Conservation (phyloP, 2,329 filamentous ascomycete genomes). For the Aplosporella prunicola region DNA sequence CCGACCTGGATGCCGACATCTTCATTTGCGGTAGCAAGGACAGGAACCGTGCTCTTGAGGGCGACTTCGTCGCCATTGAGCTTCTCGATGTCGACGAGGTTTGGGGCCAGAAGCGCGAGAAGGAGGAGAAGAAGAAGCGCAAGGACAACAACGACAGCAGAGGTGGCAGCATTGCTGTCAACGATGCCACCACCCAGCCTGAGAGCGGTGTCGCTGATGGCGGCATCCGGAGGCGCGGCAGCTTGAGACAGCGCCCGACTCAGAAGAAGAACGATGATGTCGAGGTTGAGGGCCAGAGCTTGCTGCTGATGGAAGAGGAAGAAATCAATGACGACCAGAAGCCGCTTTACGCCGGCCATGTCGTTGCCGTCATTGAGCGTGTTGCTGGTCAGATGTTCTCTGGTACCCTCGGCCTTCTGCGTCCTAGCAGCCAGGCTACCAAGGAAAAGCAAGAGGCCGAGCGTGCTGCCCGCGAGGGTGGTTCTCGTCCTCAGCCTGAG, state of each 20-base stretch:
- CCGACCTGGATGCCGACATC: conserved; percentile 93
- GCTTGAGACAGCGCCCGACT: conserved; percentile 88
- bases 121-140: conserved; percentile 99
- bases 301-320: conserved; percentile 93
- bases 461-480: conserved; percentile 79
- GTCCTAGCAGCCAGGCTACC: conserved; percentile 94
- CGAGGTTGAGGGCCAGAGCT: conserved; percentile 93
- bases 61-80: conserved; percentile 90
- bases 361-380: conserved; percentile 94
- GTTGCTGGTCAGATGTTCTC: conserved; percentile 99
- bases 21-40: conserved; percentile 99
- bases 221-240: conserved; percentile 83
- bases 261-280: conserved; percentile 99
- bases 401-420: conserved; percentile 83
- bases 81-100: conserved; percentile 96
- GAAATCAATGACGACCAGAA: conserved; percentile 98
- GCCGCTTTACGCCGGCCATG: conserved; percentile 90
- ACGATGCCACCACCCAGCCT: conserved; percentile 48
- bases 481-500: conserved; percentile 61
- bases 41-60: conserved; percentile 90
- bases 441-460: conserved; percentile 99
- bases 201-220: conserved; percentile 62
- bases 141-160: conserved; percentile 96
- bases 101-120: conserved; percentile 97
- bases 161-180: conserved; percentile 64